Base-by-base conservation (phyloP, 768 basidiomycete genomes). In the Boletellus emodensis region DNA sequence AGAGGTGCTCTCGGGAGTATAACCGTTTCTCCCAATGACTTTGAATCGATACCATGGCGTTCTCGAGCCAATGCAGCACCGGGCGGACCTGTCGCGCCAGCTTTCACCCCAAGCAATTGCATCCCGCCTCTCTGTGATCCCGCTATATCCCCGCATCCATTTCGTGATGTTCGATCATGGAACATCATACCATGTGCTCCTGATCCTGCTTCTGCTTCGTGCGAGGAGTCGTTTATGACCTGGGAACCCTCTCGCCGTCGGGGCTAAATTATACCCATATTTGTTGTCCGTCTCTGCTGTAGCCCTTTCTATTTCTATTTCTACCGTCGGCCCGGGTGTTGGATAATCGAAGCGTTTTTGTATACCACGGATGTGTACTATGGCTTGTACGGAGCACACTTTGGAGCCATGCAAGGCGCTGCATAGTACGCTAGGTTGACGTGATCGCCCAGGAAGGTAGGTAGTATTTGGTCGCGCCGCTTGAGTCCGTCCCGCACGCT, bases 171-270 rank as follows among this genome's bases (percentile, higher is more conserved):
- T 46, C 58, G 58, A 18, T 33, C 54, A 35, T 66, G 61, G 64
- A 54, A 46, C 24, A 50, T 48, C 11, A 24, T 53, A 14, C 39
- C 66, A 3, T 58, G 51, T 28, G 40, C 52, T 44, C 46, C 61
- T 36, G 66, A 62, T 24, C 65, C 67, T 30, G 30, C 30, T 36
- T 66, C 71, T 18, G 60, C 70, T 51, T 57, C 76, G 45, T 72
- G 72, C 50, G 81, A 81, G 38, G 81, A 83, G 60, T 71, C 77
- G 0, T 81, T 83, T 58, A 82, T 82, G 80, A 76, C 76, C 54
- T 84, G 82, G 81, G 75, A 81, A 59, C 78, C 79, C 42, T 67
- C 73, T 30, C 70, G 73, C 32, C 68, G 24, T 26, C 24, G 68
- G 42, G 46, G 60, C 32, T 73, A 57, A 56, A 32, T 28, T 44